A percentile compares a stretch with the other conserved stretches of the same genome.
Evolutionary conservation across 2,329 filamentous ascomycete genomes (phyloP).

Genomic region (Cercospora citrullina): DNA sequence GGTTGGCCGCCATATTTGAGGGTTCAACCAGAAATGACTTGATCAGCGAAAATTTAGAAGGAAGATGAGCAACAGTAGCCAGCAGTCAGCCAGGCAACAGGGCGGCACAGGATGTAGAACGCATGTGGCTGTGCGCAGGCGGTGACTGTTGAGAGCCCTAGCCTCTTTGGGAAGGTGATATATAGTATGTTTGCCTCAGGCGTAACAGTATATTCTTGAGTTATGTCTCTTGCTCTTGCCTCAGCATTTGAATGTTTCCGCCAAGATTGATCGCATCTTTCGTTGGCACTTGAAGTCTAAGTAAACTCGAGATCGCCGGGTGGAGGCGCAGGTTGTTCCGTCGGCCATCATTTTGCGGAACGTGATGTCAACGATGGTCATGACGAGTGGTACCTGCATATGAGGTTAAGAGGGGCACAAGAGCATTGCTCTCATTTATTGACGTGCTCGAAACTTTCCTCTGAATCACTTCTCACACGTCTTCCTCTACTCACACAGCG

Average conservation of each 20-base stretch:
- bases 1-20: not conserved
- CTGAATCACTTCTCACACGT: not conserved
- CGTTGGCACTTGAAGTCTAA: not conserved
- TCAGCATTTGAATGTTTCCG: not conserved
- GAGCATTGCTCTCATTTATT: not conserved
- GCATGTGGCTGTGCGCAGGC: not conserved
- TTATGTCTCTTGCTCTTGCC: not conserved
- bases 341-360: conserved; percentile 7
- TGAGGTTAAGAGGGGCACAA: conserved; percentile 11
- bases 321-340: not conserved
- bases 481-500: not conserved
- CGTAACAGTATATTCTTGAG: not conserved
- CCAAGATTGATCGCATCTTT: not conserved
- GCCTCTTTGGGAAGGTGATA: not conserved
- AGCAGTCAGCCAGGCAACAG: not conserved
- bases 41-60: not conserved
- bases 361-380: conserved; percentile 13
- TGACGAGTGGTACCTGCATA: conserved; percentile 14
- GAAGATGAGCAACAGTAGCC: not conserved
- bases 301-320: not conserved
- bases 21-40: not conserved
- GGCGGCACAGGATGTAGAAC: not conserved
- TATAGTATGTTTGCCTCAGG: not conserved
- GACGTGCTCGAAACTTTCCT: not conserved
- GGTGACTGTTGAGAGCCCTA: not conserved